A percentile compares a stretch with the other conserved stretches of the same genome.
Conservation (phyloP, 352 stramenopile species). For the Globisporangium apiculatum region DNA sequence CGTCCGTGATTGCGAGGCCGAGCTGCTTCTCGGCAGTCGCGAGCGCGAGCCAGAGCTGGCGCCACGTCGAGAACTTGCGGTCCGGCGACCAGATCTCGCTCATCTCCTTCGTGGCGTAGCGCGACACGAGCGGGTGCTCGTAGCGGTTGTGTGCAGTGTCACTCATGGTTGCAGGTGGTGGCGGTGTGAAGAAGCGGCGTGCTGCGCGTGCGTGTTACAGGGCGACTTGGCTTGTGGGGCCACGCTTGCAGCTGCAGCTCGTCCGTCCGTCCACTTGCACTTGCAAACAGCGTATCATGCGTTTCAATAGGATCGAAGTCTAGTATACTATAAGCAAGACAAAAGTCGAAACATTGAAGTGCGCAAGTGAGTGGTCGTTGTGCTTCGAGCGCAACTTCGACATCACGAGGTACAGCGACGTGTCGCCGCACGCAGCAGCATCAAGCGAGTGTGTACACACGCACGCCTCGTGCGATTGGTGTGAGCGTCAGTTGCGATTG, state of each 20-base stretch:
- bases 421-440: background rate
- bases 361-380: background rate
- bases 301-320: background rate
- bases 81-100: slow-evolving; percentile 97
- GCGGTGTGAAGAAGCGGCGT: background rate
- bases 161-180: slow-evolving; percentile 19
- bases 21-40: slow-evolving; percentile 96
- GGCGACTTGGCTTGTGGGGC: slow-evolving; percentile 6
- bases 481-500: background rate
- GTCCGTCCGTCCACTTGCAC: background rate
- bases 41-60: slow-evolving; percentile 97
- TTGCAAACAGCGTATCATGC: background rate
- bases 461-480: too few species aligned
- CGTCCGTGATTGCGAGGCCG: slow-evolving; percentile 94
- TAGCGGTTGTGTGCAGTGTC: slow-evolving; percentile 71
- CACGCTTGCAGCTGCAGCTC: background rate
- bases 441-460: too few species aligned
- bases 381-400: slow-evolving; percentile 1
- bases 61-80: slow-evolving; percentile 99
- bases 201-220: background rate
- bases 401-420: background rate
- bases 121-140: slow-evolving; percentile 85
- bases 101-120: slow-evolving; percentile 99
- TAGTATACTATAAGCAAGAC: background rate
- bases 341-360: background rate